Evolutionary conservation across 208 protist species (phyloP).

Genomic region (Trypanosoma avium): DNA sequence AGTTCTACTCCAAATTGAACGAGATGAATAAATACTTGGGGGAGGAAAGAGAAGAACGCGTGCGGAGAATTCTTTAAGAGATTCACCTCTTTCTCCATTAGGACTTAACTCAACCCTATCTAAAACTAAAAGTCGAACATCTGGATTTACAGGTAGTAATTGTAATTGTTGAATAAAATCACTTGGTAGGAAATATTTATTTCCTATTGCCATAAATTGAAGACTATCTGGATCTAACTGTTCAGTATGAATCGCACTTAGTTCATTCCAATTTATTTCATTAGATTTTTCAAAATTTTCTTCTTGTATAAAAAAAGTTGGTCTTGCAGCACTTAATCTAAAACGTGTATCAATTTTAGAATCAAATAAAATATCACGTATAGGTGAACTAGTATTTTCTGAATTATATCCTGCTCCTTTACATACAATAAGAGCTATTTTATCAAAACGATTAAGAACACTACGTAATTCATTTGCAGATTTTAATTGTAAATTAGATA

Average conservation of each 20-base stretch:
- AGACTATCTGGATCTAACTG: constrained; percentile 10
- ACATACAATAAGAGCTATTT: constrained; percentile 20
- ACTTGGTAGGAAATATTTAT: background rate
- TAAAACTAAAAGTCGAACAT: constrained; percentile 13
- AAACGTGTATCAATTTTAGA: background rate
- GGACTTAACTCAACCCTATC: background rate
- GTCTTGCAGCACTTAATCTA: constrained; percentile 5
- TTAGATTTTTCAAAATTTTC: constrained; percentile 3
- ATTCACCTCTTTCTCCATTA: background rate
- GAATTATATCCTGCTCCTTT: constrained; percentile 4
- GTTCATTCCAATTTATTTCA: background rate
- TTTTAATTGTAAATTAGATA: constrained; percentile 13
- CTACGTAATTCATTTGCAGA: background rate
- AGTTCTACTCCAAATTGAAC: background rate
- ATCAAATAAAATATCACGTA: constrained; percentile 16
- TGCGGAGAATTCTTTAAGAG: constrained; percentile 13
- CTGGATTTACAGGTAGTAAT: constrained; percentile 3
- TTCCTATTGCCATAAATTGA: background rate
- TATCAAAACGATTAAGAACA: constrained; percentile 20
- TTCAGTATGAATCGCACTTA: background rate
- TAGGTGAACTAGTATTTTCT: background rate
- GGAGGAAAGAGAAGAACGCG: constrained; percentile 21
- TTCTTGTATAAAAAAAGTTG: constrained; percentile 28
- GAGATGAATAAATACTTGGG: background rate
- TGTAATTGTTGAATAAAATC: constrained; percentile 7